Conservation (phyloP, 331 rosid species). For the Rosa hybrid region DNA sequence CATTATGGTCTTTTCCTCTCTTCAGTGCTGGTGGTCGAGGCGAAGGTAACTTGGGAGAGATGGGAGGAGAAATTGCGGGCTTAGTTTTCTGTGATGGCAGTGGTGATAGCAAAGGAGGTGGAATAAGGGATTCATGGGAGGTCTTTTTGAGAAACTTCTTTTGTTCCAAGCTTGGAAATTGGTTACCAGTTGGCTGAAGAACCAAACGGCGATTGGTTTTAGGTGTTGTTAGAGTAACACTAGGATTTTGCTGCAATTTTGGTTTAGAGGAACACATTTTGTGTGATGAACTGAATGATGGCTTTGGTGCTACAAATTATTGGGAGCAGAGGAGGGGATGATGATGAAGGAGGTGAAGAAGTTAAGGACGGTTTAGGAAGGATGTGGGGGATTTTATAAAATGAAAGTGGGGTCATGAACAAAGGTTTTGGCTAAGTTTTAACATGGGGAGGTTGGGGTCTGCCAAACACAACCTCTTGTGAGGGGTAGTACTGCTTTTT, state of each 20-base stretch:
- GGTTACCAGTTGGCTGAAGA: constrained; percentile 33
- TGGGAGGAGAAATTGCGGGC: constrained; percentile 27
- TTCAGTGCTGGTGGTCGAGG: constrained; percentile 34
- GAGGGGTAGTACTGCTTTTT: constrained; percentile 17
- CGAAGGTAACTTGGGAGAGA: constrained; percentile 37
- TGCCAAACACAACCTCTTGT: constrained; percentile 22
- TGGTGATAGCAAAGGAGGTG: constrained; percentile 19
- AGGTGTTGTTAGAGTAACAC: background rate
- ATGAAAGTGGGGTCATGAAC: constrained; percentile 30
- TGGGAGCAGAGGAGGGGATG: background rate
- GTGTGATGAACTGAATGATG: background rate
- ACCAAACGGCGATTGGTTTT: constrained; percentile 26
- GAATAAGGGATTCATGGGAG: constrained; percentile 8
- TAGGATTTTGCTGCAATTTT: constrained; percentile 9
- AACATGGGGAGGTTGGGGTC: constrained; percentile 35
- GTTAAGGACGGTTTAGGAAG: constrained; percentile 15
- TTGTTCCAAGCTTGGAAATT: constrained; percentile 29
- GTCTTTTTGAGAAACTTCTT: constrained; percentile 18
- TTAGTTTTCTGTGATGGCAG: constrained; percentile 16
- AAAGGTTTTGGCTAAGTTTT: constrained; percentile 21
- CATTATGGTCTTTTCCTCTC: constrained; percentile 32
- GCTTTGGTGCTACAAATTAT: background rate
- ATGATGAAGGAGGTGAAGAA: constrained; percentile 6
- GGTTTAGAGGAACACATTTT: constrained; percentile 32
- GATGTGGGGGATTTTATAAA: constrained; percentile 21